Evolutionary conservation across 2,329 filamentous ascomycete species (phyloP).

Genomic region (Botryotinia calthae): DNA sequence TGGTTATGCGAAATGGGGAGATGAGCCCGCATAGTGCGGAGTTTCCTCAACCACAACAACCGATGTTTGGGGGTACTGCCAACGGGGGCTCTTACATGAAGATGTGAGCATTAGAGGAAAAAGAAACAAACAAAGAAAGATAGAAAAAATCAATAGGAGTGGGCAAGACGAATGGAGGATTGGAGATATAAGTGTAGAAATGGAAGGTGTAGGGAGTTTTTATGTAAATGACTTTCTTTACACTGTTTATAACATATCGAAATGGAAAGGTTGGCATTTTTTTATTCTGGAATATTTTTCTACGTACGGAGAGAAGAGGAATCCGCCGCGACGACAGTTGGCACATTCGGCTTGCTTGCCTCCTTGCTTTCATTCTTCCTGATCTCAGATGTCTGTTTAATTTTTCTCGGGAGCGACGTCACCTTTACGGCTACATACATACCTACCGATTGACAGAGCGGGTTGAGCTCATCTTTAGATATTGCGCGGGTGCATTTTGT

Average conservation of each 20-base stretch:
- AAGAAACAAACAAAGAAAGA: not conserved
- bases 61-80: constrained; percentile 1
- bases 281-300: not conserved
- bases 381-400: not conserved
- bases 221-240: constrained; percentile 11
- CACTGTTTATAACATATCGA: not conserved
- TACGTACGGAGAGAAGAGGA: not conserved
- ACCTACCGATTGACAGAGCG: not conserved
- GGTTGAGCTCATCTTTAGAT: not conserved
- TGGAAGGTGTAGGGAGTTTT: not conserved
- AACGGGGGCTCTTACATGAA: constrained; percentile 7
- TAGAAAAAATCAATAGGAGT: not conserved
- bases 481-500: not conserved
- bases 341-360: not conserved
- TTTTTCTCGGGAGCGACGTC: not conserved
- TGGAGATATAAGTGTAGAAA: not conserved
- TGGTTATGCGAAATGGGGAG: not conserved
- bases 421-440: not conserved
- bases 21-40: constrained; percentile 5
- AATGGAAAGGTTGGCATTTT: not conserved
- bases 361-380: not conserved
- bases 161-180: not conserved
- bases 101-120: not conserved
- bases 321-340: not conserved
- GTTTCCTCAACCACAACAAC: constrained; percentile 1